Evolutionary conservation across 768 basidiomycete genomes (phyloP), one percentile per base, ranked within the genome.

Genomic region (Mycena galopus): DNA sequence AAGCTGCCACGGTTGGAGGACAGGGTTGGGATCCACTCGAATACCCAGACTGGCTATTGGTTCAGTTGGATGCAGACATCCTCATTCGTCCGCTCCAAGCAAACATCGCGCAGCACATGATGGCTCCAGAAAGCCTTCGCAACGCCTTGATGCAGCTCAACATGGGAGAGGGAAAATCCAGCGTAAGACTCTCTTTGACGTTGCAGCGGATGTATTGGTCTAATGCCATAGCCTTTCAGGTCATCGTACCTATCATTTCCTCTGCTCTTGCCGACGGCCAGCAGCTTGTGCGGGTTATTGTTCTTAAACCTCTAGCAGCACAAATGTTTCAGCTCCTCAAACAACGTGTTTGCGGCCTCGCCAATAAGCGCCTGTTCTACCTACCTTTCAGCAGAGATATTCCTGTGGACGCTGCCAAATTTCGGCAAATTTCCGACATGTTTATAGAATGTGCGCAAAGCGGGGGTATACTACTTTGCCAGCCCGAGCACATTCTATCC

Each of bases 111-210:
- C 29, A 56, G 30, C 35, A 69, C 29, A 69, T 69, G 68, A 86
- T 87, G 27, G 63, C 75, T 0, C 88, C 89, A 0, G 67, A 65
- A 1, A 81, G 78, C 0, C 67, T 71, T 3, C 19, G 73, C 10
- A 90, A 86, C 58, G 84, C 84, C 0, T 76, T 82, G 8, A 79
- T 87, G 32, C 89, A 90, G 47, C 83, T 90, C 19, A 88, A 90
- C 59, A 90, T 90, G 89, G 89, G 89, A 2, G 89, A 90, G 65
- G 89, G 89, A 1, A 89, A 90, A 69, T 84, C 87, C 14, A 82
- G 84, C 4, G 53, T 88, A 27, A 47, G 44, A 47, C 2, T 21
- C 5, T 21, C 21, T 21, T 47, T 21, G 5, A 44, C 44, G 8
- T 51, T 23, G 50, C 23, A 25, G 19, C n/a, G n/a, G 19, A 21